Conservation (phyloP, 108 stramenopile species). For the Cyclotella baltica region DNA sequence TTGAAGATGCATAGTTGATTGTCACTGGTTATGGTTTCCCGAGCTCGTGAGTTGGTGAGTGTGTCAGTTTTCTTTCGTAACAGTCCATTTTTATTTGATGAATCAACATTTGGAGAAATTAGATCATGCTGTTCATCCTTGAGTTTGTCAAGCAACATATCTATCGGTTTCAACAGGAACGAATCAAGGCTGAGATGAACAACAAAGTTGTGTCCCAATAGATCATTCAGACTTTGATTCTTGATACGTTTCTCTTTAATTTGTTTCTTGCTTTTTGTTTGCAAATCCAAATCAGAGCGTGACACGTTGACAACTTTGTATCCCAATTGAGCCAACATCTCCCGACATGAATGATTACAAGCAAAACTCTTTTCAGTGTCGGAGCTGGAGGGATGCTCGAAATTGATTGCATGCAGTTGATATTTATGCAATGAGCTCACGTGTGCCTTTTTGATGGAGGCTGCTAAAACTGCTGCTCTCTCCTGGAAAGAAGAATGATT, state of each 20-base stretch:
- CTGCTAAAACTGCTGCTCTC: constrained; percentile 6
- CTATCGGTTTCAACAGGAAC: constrained; percentile 14
- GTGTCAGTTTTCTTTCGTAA: background rate
- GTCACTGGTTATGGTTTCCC: background rate
- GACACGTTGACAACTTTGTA: constrained; percentile 7
- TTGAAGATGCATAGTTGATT: constrained; percentile 9
- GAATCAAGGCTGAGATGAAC: constrained; percentile 26
- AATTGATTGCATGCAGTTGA: constrained; percentile 20
- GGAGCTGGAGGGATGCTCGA: background rate
- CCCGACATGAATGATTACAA: background rate
- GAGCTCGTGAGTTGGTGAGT: background rate
- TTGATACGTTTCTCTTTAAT: background rate
- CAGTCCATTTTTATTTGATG: background rate
- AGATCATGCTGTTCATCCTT: no score
- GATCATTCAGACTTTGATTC: background rate
- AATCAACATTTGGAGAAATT: background rate
- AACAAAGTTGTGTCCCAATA: constrained; percentile 1
- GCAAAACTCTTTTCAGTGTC: background rate
- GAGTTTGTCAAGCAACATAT: constrained; percentile 1
- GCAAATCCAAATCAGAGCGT: background rate
- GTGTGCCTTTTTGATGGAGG: constrained; percentile 19
- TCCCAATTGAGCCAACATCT: constrained; percentile 3
- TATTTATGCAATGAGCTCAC: constrained; percentile 8
- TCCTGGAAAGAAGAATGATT: constrained; percentile 4
- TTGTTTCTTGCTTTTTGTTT: background rate